Percentiles rank a stretch among this genome's conserved stretches.
Conservation (phyloP, 2,329 filamentous ascomycete species). For the Nothophoma quercina region DNA sequence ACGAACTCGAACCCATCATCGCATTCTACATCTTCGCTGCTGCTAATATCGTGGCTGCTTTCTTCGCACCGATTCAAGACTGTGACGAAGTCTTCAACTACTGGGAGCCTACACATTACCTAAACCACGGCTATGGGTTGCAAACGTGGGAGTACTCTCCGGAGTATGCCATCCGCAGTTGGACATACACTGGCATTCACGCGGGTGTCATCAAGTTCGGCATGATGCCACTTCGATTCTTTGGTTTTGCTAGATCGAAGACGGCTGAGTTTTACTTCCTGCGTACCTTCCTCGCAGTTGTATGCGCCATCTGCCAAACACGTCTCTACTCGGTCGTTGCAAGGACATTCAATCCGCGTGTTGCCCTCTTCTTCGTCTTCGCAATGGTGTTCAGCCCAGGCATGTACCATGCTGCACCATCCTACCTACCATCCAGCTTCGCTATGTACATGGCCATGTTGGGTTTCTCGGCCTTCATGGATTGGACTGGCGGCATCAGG, state of each 20-base stretch:
- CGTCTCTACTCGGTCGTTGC: conserved; percentile 81
- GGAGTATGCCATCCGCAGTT: conserved; percentile 92
- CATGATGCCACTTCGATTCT: conserved; percentile 57
- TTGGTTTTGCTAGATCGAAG: conserved; percentile 51
- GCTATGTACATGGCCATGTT: conserved; percentile 94
- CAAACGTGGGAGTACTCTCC: conserved; percentile 99
- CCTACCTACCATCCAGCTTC: conserved; percentile 92
- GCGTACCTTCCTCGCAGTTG: conserved; percentile 74
- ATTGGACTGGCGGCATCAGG: conserved; percentile 80
- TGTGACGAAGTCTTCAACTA: conserved; percentile 99
- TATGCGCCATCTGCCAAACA: conserved; percentile 84
- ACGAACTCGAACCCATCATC: conserved; percentile 69
- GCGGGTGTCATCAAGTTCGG: conserved; percentile 73
- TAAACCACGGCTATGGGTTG: conserved; percentile 88
- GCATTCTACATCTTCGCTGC: conserved; percentile 82
- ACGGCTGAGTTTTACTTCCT: conserved; percentile 83
- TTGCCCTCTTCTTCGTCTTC: conserved; percentile 84
- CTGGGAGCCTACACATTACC: conserved; percentile 96
- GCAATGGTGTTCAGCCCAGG: conserved; percentile 81
- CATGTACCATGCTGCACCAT: conserved; percentile 88
- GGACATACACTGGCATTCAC: conserved; percentile 87
- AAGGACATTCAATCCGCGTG: conserved; percentile 77
- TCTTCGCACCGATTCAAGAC: conserved; percentile 91
- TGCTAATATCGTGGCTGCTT: conserved; percentile 77
- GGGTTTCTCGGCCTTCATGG: conserved; percentile 87